Conservation (phyloP, 106 monocot genomes). For the Phalaenopsis aphrodite region DNA sequence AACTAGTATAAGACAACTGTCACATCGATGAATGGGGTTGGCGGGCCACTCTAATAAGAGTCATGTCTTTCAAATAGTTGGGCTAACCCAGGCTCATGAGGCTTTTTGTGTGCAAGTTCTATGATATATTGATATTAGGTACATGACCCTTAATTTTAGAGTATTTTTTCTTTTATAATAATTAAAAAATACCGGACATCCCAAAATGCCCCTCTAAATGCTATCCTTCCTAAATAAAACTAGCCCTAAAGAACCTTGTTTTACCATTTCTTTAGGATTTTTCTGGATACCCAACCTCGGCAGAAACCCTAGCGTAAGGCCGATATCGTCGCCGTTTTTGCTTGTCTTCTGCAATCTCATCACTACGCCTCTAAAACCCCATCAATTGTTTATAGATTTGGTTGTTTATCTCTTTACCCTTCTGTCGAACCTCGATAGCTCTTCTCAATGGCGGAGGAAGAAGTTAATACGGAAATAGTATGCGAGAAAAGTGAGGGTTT, state of each 20-base stretch:
- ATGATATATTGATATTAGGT: too few species aligned
- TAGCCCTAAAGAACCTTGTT: not conserved
- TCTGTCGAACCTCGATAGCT: not conserved
- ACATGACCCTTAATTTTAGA: too few species aligned
- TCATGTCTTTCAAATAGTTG: too few species aligned
- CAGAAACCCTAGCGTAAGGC: not conserved
- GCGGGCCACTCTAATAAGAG: too few species aligned
- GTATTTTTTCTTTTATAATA: too few species aligned
- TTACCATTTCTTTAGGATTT: not conserved
- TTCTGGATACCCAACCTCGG: not conserved
- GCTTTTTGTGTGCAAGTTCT: too few species aligned
- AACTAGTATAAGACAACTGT: too few species aligned
- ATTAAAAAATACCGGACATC: too few species aligned
- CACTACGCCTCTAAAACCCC: not conserved
- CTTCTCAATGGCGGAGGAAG: constrained; percentile 1
- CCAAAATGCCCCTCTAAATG: too few species aligned
- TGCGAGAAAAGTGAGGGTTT: not conserved
- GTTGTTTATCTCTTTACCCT: not conserved
- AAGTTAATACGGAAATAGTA: not conserved
- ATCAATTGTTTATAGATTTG: not conserved
- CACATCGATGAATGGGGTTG: too few species aligned
- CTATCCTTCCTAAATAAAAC: too few species aligned
- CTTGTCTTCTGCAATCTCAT: not conserved
- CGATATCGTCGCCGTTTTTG: not conserved
- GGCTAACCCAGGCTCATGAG: too few species aligned